Evolutionary conservation across 805 yeast genomes (phyloP), one percentile per base, ranked within the genome.

Genomic region (Zygosaccharomyces siamensis): DNA sequence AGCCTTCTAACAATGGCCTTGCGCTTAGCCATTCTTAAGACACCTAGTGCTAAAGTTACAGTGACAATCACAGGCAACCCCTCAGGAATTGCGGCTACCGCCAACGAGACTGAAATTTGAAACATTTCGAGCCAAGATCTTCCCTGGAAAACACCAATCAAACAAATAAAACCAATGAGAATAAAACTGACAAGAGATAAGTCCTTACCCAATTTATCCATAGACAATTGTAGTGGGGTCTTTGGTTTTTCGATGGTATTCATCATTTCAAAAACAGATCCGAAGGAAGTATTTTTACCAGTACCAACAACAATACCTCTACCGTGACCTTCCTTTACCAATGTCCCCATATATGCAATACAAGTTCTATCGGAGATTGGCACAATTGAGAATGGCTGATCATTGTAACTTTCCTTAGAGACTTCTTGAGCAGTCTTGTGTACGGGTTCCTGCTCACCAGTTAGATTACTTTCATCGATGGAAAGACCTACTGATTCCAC

Each of bases 71-170:
- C 93, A 0, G 99, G 99, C 57, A 93, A 77, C 47, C 99, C 99
- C 69, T 93, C 99, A 4, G 99, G 99, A 59, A 93, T 93, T 3
- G 99, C 99, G 44, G 99, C 99, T 16, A 93, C 99, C 2, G 99
- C 99, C 53, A 93, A 75, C 1, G 97, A 89, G 7, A 93, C 99
- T 1, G 97, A 88, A 50, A 93, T 89, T 67, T 92, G 97, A 71
- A 93, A 92, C 97, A 95, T 93, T 54, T 93, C 98, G 49, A 93
- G 76, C 97, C 97, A 90, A 7, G 86, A 78, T 53, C 95, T 84
- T 43, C 99, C 98, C 71, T 93, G 96, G 42, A 88, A 50, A 18
- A 93, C 76, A 50, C 99, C 99, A 57, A 93, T 76, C 20, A 93
- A 62, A 60, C 97, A 92, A 62, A 93, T 93, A n/a, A 86, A 66